phyloP scores from a whole-genome alignment of 2,329 filamentous ascomycete species.

The Neopestalotiopsis clavispora region DNA sequence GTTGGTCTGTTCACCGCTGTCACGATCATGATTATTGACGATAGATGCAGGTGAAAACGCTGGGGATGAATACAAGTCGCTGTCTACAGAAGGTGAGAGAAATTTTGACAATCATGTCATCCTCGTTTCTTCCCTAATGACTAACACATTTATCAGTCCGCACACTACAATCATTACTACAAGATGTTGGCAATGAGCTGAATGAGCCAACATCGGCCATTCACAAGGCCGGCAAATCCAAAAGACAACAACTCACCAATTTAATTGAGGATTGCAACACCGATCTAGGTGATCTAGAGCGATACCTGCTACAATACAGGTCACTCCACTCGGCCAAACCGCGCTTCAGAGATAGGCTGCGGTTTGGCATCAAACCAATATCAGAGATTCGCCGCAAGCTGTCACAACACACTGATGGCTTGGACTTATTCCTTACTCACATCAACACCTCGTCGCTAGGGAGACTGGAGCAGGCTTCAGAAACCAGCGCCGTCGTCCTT shows the following conservation, averaged over 20 bases:
- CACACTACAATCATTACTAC: conserved; percentile 6
- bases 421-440: conserved; percentile 11
- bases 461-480: conserved; percentile 14
- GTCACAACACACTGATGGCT: conserved; percentile 9
- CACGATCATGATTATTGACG: not conserved
- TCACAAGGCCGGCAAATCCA: conserved; percentile 14
- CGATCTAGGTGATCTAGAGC: conserved; percentile 10
- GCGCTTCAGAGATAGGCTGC: conserved; percentile 1
- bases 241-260: conserved; percentile 7
- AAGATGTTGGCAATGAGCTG: conserved; percentile 10
- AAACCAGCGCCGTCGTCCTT: conserved; percentile 8
- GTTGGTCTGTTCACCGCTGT: not conserved
- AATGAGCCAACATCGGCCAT: conserved; percentile 9
- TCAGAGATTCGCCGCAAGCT: conserved; percentile 7
- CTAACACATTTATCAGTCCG: conserved; percentile 2
- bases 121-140: not conserved
- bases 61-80: conserved; percentile 5
- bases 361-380: conserved; percentile 11
- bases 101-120: not conserved
- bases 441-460: conserved; percentile 12
- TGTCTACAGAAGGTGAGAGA: conserved; percentile 3
- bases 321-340: conserved; percentile 6
- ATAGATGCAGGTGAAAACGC: not conserved
- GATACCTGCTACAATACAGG: conserved; percentile 12
- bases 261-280: conserved; percentile 12